Conservation (phyloP, 2,329 filamentous ascomycete genomes). For the Emmonsia crescens region DNA sequence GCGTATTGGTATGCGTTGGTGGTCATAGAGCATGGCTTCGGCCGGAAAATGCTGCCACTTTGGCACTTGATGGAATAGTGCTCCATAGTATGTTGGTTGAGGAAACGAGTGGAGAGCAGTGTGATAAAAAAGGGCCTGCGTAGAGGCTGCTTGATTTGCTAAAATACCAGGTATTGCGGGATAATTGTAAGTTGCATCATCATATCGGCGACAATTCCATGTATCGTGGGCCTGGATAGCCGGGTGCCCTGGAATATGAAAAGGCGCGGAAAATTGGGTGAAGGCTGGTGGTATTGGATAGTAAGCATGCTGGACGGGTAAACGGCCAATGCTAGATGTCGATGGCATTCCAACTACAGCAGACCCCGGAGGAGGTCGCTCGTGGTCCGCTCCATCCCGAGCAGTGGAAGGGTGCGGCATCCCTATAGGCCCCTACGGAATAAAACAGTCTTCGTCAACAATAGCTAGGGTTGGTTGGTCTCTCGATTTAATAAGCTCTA, state of each 20-base stretch:
- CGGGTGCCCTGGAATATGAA: neutral
- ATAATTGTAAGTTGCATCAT: neutral
- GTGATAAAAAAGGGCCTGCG: neutral
- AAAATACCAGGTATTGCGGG: neutral
- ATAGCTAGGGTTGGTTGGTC: neutral
- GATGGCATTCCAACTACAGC: neutral
- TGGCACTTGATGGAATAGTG: neutral
- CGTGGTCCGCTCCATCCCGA: neutral
- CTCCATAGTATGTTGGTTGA: neutral
- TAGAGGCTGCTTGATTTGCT: neutral
- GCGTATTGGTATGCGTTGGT: neutral
- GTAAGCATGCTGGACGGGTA: neutral
- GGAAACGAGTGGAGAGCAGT: neutral
- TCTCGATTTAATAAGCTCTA: neutral
- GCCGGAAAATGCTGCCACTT: neutral
- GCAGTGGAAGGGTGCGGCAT: neutral
- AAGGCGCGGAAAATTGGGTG: neutral
- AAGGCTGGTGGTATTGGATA: neutral
- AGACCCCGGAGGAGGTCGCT: neutral
- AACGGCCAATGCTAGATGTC: neutral
- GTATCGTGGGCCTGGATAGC: neutral
- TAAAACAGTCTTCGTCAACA: neutral
- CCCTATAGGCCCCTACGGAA: neutral
- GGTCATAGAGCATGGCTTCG: neutral
- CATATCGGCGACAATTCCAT: neutral